Conservation (phyloP, 1,284 basidiomycete genomes). For the Fomes fomentarius region DNA sequence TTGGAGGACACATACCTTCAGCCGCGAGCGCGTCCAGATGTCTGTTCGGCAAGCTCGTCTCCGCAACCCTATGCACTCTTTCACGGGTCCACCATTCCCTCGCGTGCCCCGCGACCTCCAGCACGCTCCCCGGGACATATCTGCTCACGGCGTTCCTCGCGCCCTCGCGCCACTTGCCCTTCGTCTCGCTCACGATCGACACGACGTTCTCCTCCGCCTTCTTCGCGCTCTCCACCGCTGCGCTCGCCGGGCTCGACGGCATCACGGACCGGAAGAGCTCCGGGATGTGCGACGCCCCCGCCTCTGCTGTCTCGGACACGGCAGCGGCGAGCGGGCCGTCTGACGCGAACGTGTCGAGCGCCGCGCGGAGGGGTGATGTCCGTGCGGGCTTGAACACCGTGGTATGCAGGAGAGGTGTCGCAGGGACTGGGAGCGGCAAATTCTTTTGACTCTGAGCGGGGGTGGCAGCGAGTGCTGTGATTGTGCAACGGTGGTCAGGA, state of each 20-base stretch:
- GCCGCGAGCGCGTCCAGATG: constrained; percentile 62
- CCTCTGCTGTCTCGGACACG: constrained; percentile 48
- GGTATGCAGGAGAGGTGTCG: constrained; percentile 49
- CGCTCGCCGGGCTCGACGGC: constrained; percentile 32
- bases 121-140: constrained; percentile 37
- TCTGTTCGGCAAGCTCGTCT: constrained; percentile 56
- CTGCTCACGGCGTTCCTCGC: constrained; percentile 10
- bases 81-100: constrained; percentile 61
- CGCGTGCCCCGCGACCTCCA: constrained; percentile 27
- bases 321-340: constrained; percentile 58
- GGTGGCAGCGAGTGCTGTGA: constrained; percentile 27
- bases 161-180: constrained; percentile 22
- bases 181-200: constrained; percentile 18
- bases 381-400: constrained; percentile 47
- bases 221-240: constrained; percentile 25
- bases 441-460: constrained; percentile 26
- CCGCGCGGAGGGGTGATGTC: constrained; percentile 49
- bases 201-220: constrained; percentile 28
- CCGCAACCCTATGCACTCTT: constrained; percentile 52
- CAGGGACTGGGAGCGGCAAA: constrained; percentile 31
- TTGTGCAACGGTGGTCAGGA: too few relatives aligned
- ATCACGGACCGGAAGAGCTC: constrained; percentile 60
- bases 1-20: constrained; percentile 52
- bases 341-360: constrained; percentile 58
- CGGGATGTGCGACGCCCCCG: constrained; percentile 50